Percentiles rank a stretch among this genome's conserved stretches.
phyloP scores from a whole-genome alignment of 805 yeast genomes.

The Wickerhamomyces queroliae region DNA sequence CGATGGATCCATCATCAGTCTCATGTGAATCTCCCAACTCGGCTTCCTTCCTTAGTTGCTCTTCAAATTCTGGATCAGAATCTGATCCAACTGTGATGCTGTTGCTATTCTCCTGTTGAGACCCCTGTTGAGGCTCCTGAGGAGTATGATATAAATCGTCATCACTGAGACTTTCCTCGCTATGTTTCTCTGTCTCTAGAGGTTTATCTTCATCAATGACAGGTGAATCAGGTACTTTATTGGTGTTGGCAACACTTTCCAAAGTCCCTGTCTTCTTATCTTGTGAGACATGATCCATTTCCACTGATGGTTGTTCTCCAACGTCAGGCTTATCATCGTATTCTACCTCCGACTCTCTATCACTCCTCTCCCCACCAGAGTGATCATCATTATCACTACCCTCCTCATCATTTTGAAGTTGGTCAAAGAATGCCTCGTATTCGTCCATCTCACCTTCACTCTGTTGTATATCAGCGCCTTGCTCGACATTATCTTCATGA shows the following conservation, averaged over 20 bases:
- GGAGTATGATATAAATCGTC: background rate
- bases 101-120: background rate
- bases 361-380: constrained; percentile 5
- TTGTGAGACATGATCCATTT: too few species aligned
- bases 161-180: background rate
- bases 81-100: too few species aligned
- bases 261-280: too few species aligned
- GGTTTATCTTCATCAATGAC: too few species aligned
- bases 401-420: constrained; percentile 5
- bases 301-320: background rate
- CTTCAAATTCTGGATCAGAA: constrained; percentile 2
- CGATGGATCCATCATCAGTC: background rate
- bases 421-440: constrained; percentile 19
- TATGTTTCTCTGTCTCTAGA: too few species aligned
- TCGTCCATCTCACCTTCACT: constrained; percentile 10
- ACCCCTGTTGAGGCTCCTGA: background rate
- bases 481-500: constrained; percentile 1
- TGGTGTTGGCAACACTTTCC: too few species aligned
- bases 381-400: constrained; percentile 1
- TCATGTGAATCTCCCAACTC: background rate
- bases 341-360: constrained; percentile 3
- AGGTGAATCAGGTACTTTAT: too few species aligned
- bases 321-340: constrained; percentile 3
- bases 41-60: constrained; percentile 9
- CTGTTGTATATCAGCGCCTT: constrained; percentile 2